Evolutionary conservation across 78 protist species (phyloP), one percentile per base, ranked within the genome.

Genomic region (Protostelium mycophagum): DNA sequence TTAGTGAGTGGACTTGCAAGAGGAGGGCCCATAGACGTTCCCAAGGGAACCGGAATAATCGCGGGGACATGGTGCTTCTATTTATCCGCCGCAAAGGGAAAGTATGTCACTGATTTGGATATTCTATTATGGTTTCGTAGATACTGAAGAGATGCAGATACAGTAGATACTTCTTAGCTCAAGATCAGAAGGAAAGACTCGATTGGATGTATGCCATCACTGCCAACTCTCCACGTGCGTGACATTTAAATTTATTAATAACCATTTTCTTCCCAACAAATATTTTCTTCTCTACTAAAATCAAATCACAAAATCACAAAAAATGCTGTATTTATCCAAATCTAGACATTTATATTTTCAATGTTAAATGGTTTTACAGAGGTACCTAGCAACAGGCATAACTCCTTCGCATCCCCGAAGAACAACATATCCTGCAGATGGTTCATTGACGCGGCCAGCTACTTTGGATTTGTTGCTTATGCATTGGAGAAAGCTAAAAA

Each of bases 371-470:
- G n/a, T 5, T 51, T 5, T 51, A 51, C 73, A 51, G 73, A 51
- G 31, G 73, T 51, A 51, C 73, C 73, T 25, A 5, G 16, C 73
- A 51, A 92, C 87, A 37, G 94, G n/a, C 88, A 85, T 38, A 91
- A 89, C 63, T 92, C 94, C 25, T 92, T 83, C 85, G 91, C 94
- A 16, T 36, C 85, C 16, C 94, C 91, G 34, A 87, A 86, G 31
- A 91, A 92, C 37, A 87, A 89, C 37, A 93, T 93, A 25, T 5
- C 73, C 16, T 37, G 73, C 0, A 85, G 86, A 39, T 91, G 94
- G 94, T 91, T 84, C 51, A 39, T 91, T 0, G 85, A 91, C 39
- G 94, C 90, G 31, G 0, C 31, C 1, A n/a, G 38, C 0, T 91
- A 91, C 38, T 91, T 88, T 88, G 16, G 38, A 28, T 83, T 63